Evolutionary conservation across 2,329 filamentous ascomycete genomes (phyloP), one percentile per base, ranked within the genome.

Genomic region (Pseudogymnoascus sp.): DNA sequence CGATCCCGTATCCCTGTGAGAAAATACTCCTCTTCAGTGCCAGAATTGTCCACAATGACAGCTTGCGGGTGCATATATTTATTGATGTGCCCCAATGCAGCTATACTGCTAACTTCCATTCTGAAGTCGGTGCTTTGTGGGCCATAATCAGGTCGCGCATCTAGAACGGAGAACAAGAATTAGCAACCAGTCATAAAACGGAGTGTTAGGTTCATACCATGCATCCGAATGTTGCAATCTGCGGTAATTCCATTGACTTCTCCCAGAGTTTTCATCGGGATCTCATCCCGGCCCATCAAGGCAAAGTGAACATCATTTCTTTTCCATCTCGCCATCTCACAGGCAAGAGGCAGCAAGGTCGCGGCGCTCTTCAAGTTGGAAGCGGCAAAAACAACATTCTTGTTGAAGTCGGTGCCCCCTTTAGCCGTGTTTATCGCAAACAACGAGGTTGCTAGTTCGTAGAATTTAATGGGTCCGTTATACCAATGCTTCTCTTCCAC

Each of bases 231-330:
- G 16, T 84, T 81, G 73, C 94, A 97, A 3, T 71, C 72, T 49
- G 84, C 78, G 55, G 85, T 82, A n/a, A 96, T 82, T 33, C 91
- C 91, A 73, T 97, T 97, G 64, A 96, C 79, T 60, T 84, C 79
- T 68, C 87, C 80, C 33, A 97, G 78, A 35, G 89, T 84, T 12
- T 86, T 80, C 60, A 95, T 74, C 0, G 83, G 77, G 60, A 96
- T 82, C 11, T 87, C 82, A 64, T 86, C 88, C 64, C 88, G 82
- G 59, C 92, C 88, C 76, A 95, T 82, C 3, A 97, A 75, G 0
- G 84, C 88, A 71, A 96, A 88, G 72, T 97, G 93, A 7, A 97
- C 91, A 65, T 85, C 82, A 70, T 85, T 96, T 63, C 82, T 79
- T 62, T 83, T 80, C 73, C 86, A 82, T 22, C 74, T 74, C 5